Percentiles rank a stretch among this genome's conserved stretches.
These are phyloP conservation scores for Pseudevernia furfuracea DNA, from an alignment of 495 filamentous ascomycete genomes.

Conservation along the genomic window DNA sequence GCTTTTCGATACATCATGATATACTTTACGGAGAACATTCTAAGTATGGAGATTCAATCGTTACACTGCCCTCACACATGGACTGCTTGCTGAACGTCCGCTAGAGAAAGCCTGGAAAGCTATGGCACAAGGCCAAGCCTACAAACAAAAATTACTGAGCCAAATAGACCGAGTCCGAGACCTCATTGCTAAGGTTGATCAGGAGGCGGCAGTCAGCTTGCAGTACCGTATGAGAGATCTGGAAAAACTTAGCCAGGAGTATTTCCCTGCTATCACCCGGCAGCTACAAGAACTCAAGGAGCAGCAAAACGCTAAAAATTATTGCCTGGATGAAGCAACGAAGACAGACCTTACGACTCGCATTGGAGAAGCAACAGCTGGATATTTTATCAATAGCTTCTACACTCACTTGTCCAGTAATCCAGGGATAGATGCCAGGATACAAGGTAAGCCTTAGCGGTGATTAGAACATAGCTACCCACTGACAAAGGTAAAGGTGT, in stretches of 20 bases:
- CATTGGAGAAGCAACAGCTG: not conserved
- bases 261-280: not conserved
- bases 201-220: not conserved
- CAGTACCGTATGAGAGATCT: constrained; percentile 5
- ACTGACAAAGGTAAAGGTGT: not conserved
- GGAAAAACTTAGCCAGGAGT: not conserved
- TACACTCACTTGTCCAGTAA: constrained; percentile 1
- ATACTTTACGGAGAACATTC: not conserved
- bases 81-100: not conserved
- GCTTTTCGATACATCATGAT: constrained; percentile 1
- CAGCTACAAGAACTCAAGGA: not conserved
- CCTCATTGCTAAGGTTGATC: not conserved
- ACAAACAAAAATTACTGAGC: not conserved
- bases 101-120: not conserved
- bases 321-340: not conserved
- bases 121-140: not conserved
- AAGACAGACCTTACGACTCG: not conserved
- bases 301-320: not conserved
- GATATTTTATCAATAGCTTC: constrained; percentile 2
- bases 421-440: not conserved
- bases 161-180: not conserved
- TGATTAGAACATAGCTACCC: not conserved
- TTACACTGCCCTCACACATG: not conserved
- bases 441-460: not conserved
- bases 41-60: not conserved